phyloP scores from a whole-genome alignment of 208 protist species.

The Crithidia brevicula region DNA sequence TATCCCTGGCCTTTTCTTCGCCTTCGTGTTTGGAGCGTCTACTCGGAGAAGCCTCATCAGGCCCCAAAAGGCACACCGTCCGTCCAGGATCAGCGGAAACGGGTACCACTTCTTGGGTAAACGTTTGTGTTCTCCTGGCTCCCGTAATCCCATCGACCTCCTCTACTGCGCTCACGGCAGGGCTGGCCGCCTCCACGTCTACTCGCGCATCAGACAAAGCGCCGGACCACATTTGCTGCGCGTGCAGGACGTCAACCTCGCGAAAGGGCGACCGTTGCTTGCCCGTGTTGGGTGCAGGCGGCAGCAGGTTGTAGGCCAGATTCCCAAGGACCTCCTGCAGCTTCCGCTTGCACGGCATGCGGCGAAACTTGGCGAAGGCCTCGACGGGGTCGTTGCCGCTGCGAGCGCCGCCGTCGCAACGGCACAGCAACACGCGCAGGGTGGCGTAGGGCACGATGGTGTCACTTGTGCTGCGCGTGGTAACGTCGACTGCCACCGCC shows the following conservation, averaged over 20 bases:
- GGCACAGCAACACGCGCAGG: slow-evolving; percentile 6
- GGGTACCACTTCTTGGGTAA: too few relatives aligned
- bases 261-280: not conserved
- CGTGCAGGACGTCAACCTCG: not conserved
- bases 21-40: too few relatives aligned
- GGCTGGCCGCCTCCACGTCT: not conserved
- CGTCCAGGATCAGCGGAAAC: too few relatives aligned
- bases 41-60: too few relatives aligned
- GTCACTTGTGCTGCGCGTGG: not conserved
- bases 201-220: too few relatives aligned
- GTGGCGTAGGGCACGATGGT: slow-evolving; percentile 4
- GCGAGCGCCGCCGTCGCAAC: not conserved
- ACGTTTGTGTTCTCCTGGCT: too few relatives aligned
- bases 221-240: slow-evolving; percentile 1
- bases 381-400: slow-evolving; percentile 11
- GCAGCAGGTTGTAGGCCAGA: slow-evolving; percentile 5
- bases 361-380: slow-evolving; percentile 2
- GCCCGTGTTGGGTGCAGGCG: not conserved
- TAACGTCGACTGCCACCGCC: not conserved
- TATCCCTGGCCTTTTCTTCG: too few relatives aligned
- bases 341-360: slow-evolving; percentile 16
- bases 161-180: not conserved
- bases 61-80: too few relatives aligned
- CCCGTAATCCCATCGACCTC: too few relatives aligned
- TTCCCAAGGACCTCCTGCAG: not conserved